Evolutionary conservation across 106 monocot species (phyloP).

Genomic region (Dactylorhiza incarnata): DNA sequence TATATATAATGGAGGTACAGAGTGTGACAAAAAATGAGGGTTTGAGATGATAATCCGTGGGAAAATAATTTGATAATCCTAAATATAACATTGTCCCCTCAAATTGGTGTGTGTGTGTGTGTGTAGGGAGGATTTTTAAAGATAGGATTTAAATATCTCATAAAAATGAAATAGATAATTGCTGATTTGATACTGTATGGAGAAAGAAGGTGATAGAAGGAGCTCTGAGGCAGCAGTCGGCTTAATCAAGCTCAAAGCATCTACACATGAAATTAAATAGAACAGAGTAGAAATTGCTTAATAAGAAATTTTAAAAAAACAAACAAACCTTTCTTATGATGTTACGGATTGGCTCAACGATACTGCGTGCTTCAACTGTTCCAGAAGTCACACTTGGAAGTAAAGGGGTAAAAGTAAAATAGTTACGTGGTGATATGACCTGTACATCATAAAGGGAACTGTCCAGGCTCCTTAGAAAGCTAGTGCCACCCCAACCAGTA

Average conservation of each 20-base stretch:
- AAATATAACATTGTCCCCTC: no score
- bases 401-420: slow-evolving; percentile 76
- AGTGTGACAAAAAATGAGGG: no score
- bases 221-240: not conserved
- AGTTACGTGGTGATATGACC: slow-evolving; percentile 74
- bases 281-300: not conserved
- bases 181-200: not conserved
- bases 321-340: slow-evolving; percentile 47
- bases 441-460: slow-evolving; percentile 55
- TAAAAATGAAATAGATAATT: not conserved
- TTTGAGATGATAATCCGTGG: no score
- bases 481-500: slow-evolving; percentile 79
- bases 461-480: slow-evolving; percentile 56
- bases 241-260: not conserved
- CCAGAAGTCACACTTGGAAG: slow-evolving; percentile 82
- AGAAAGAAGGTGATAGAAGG: not conserved
- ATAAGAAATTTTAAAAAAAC: not conserved
- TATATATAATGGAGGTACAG: no score
- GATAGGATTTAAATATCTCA: not conserved
- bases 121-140: no score
- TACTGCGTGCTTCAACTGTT: slow-evolving; percentile 62
- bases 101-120: no score
- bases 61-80: no score
- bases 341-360: slow-evolving; percentile 63
- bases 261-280: not conserved